phyloP scores from a whole-genome alignment of 2,329 filamentous ascomycete genomes.

The Alternaria gaisen region DNA sequence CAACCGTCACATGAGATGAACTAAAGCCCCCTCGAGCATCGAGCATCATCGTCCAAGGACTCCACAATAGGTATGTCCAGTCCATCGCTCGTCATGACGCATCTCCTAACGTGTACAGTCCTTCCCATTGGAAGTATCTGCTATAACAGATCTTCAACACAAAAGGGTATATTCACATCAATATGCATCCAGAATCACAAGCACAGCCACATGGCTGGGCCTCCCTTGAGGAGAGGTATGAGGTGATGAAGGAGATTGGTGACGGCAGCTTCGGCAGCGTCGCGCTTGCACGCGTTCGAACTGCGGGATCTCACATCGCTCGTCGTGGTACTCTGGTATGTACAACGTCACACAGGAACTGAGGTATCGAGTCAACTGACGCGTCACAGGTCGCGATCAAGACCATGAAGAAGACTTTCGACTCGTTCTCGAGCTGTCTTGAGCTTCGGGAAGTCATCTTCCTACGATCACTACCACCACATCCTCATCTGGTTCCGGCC shows the following conservation, averaged over 20 bases:
- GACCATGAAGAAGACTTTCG: conserved; percentile 99
- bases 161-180: conserved; percentile 46
- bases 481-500: conserved; percentile 93
- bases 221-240: conserved; percentile 90
- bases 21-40: conserved; percentile 25
- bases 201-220: conserved; percentile 73
- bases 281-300: conserved; percentile 87
- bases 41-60: conserved; percentile 26
- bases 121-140: conserved; percentile 19
- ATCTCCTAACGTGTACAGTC: conserved; percentile 28
- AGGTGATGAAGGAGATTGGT: conserved; percentile 96
- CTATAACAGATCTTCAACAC: conserved; percentile 17
- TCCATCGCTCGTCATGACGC: neutral
- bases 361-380: conserved; percentile 29
- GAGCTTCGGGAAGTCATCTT: conserved; percentile 98
- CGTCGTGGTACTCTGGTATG: conserved; percentile 88
- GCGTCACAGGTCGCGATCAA: conserved; percentile 88
- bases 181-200: conserved; percentile 79
- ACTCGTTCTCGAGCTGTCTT: conserved; percentile 87
- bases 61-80: conserved; percentile 28
- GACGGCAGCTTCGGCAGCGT: conserved; percentile 99
- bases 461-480: conserved; percentile 83
- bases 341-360: conserved; percentile 50
- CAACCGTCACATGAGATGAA: conserved; percentile 46
- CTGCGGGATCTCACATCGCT: conserved; percentile 86